Conservation (phyloP, 352 stramenopile genomes). For the Pilasporangium apinafurcum region DNA sequence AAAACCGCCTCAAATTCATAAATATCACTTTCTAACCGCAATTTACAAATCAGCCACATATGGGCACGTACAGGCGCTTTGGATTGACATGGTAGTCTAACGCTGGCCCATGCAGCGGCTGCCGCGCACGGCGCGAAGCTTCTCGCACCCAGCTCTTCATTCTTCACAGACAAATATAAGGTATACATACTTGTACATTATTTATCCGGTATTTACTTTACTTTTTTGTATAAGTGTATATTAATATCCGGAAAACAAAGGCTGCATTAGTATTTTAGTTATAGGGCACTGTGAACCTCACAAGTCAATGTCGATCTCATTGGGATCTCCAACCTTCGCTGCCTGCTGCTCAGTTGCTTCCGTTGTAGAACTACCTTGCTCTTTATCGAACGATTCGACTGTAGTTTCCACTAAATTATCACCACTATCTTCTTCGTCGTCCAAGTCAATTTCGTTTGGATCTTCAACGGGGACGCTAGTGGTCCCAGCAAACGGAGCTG, state of each 20-base stretch:
- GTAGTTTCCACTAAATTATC: too few relatives aligned
- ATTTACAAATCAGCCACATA: neutral
- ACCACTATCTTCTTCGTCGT: slow-evolving; percentile 26
- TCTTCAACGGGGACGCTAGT: slow-evolving; percentile 16
- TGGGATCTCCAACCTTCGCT: slow-evolving; percentile 24
- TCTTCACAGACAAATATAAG: neutral
- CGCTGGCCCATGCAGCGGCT: slow-evolving; percentile 36
- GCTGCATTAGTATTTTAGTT: neutral
- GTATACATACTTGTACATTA: slow-evolving; percentile 4
- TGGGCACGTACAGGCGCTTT: slow-evolving; percentile 30
- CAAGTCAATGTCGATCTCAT: slow-evolving; percentile 27
- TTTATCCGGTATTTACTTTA: too few relatives aligned
- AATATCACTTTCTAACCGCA: neutral
- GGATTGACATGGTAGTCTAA: slow-evolving; percentile 61
- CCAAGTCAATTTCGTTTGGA: slow-evolving; percentile 53
- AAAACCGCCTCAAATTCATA: neutral
- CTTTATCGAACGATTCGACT: too few relatives aligned
- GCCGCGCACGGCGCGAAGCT: slow-evolving; percentile 38
- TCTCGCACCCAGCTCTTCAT: slow-evolving; percentile 82
- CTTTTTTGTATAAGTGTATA: too few relatives aligned
- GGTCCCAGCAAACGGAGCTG: slow-evolving; percentile 69
- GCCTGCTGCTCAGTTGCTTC: neutral
- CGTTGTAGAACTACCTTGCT: too few relatives aligned
- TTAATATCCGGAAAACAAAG: neutral
- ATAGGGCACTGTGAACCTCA: too few relatives aligned